Evolutionary conservation across 345 rosid species (phyloP), one percentile per base, ranked within the genome.

Genomic region (Mangifera indica): DNA sequence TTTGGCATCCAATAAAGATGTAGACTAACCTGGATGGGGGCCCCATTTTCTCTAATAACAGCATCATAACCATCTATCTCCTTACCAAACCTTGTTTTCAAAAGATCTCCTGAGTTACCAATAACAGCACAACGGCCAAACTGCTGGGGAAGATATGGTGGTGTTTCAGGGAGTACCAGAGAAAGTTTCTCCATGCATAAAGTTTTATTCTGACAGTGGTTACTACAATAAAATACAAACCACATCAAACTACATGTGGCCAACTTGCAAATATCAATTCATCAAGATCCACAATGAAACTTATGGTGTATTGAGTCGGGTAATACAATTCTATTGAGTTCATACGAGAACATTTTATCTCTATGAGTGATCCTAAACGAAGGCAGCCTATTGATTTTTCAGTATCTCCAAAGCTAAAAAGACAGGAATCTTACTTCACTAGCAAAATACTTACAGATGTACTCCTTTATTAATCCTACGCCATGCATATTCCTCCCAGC

Each of bases 401-500:
- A 14, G 7, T 42, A 21, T 22, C 63, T 40, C 2, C 3, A 21
- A 42, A 69, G 13, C 32, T n/a, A 13, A 67, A 0, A 68, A 10
- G 32, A 34, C 40, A 34, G 40, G 32, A 29, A 29, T 29, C 32
- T 29, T 29, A 3, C 32, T 29, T 37, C 17, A 53, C 26, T 22
- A 61, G 21, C 11, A 62, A 12, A 72, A 67, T 32, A 83, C 99
- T 78, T 80, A 95, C 98, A 95, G 92, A 29, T 72, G 89, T 60
- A 85, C 78, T 82, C 97, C 99, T 78, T 91, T 93, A 77, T 96
- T 96, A 80, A 96, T 91, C 82, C 96, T 84, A 51, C 80, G 98
- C 99, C 99, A 96, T 0, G 98, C 98, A 71, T 91, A 93, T 52
- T 93, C 98, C 82, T 93, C 90, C 99, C 98, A 96, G 65, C 95